phyloP scores from a whole-genome alignment of 768 basidiomycete species.

The Tricholoma terreum region DNA sequence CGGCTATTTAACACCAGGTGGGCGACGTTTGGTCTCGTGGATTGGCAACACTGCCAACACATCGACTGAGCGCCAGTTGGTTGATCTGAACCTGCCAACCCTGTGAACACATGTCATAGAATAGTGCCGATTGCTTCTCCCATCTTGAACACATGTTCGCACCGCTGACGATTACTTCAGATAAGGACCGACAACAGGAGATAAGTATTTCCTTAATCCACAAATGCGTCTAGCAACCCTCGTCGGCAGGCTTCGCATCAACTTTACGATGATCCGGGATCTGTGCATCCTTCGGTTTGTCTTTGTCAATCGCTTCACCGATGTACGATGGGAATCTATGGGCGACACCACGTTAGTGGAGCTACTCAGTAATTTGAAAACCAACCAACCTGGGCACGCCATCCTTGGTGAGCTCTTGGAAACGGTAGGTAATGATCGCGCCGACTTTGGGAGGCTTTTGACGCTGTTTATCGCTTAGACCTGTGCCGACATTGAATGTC shows the following conservation, averaged over 20 bases:
- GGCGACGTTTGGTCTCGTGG: too few species aligned
- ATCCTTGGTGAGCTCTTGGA: slow-evolving; percentile 56
- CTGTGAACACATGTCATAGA: too few species aligned
- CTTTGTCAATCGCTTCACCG: slow-evolving; percentile 52
- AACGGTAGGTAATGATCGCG: slow-evolving; percentile 54
- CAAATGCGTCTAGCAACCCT: slow-evolving; percentile 1
- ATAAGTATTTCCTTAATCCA: background rate
- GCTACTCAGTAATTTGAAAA: background rate
- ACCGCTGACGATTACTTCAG: too few species aligned
- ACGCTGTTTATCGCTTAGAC: slow-evolving; percentile 52
- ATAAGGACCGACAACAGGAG: background rate
- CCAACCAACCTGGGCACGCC: slow-evolving; percentile 49
- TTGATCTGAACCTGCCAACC: too few species aligned
- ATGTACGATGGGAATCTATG: slow-evolving; percentile 52
- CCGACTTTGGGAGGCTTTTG: slow-evolving; percentile 53
- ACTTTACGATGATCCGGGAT: slow-evolving; percentile 39
- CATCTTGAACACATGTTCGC: background rate
- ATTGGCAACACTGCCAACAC: too few species aligned
- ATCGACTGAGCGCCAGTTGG: too few species aligned
- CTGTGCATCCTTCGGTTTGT: slow-evolving; percentile 52
- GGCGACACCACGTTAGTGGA: background rate
- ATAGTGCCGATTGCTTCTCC: background rate
- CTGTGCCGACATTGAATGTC: slow-evolving; percentile 57
- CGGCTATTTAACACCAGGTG: too few species aligned
- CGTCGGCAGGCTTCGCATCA: slow-evolving; percentile 1